Percentiles rank a stretch among this genome's conserved stretches.
Conservation (phyloP, 2,329 filamentous ascomycete genomes). For the Didymella sp. region DNA sequence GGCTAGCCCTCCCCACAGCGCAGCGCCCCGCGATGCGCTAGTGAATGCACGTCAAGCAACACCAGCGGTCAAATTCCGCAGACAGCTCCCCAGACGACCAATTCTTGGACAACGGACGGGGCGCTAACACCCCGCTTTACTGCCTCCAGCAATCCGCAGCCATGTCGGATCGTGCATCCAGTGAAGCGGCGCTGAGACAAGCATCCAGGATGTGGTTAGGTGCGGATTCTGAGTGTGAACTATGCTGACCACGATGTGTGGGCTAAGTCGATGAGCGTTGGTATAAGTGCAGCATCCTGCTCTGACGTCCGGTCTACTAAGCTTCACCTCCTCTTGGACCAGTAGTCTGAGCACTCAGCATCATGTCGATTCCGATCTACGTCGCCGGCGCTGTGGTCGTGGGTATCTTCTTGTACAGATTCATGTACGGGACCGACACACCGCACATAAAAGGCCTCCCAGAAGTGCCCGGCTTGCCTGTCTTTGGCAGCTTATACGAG, state of each 20-base stretch:
- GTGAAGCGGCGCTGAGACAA: constrained; percentile 10
- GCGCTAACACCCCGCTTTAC: constrained; percentile 15
- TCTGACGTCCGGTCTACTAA: background rate
- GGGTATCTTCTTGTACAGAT: constrained; percentile 49
- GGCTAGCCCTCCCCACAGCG: constrained; percentile 15
- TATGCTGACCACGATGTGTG: constrained; percentile 5
- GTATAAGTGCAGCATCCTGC: constrained; percentile 18
- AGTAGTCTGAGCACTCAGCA: constrained; percentile 8
- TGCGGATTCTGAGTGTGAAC: constrained; percentile 3
- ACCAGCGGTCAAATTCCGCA: constrained; percentile 21
- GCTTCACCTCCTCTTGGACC: background rate
- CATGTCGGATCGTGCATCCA: constrained; percentile 14
- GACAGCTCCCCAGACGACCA: background rate
- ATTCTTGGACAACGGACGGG: background rate
- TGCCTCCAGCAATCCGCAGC: constrained; percentile 8
- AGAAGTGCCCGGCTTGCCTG: constrained; percentile 56
- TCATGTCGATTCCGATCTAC: constrained; percentile 52
- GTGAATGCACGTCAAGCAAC: constrained; percentile 2
- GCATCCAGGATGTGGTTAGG: constrained; percentile 13
- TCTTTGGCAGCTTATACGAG: constrained; percentile 57
- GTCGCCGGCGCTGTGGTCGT: constrained; percentile 52
- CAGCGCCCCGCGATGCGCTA: constrained; percentile 18
- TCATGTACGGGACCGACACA: constrained; percentile 56
- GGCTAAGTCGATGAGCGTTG: constrained; percentile 7
- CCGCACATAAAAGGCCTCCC: constrained; percentile 59